Percentiles rank a stretch among this genome's conserved stretches.
Evolutionary conservation across 1,139 yeast species (phyloP).

Genomic region (Candida tunisiensis): DNA sequence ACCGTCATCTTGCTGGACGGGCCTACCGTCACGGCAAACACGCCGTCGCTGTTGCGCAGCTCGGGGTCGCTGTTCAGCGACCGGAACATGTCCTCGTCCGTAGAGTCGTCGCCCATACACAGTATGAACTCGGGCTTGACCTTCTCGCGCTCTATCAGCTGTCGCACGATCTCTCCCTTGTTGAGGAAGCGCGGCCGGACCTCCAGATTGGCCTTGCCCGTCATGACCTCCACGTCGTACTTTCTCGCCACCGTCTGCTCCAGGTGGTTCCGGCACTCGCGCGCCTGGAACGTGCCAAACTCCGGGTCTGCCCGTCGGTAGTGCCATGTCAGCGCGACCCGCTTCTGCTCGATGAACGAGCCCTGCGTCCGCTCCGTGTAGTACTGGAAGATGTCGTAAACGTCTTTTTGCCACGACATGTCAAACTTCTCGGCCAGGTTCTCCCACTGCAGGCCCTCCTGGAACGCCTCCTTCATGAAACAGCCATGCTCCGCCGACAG

Average conservation of each 20-base stretch:
- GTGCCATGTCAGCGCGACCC: conserved; percentile 97
- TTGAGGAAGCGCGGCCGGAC: conserved; percentile 89
- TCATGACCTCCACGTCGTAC: conserved; percentile 91
- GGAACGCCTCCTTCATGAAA: conserved; percentile 48
- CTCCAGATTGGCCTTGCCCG: conserved; percentile 92
- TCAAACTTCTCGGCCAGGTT: conserved; percentile 71
- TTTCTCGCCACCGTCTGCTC: conserved; percentile 40
- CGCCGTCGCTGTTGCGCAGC: conserved; percentile 15
- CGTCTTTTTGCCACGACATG: conserved; percentile 88
- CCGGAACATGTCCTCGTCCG: conserved; percentile 95
- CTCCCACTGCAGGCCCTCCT: too few species aligned
- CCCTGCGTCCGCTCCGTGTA: conserved; percentile 89
- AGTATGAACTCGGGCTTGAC: conserved; percentile 66
- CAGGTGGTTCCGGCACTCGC: conserved; percentile 50
- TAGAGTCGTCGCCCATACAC: conserved; percentile 89
- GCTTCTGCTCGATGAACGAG: conserved; percentile 68
- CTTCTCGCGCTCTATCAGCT: conserved; percentile 35
- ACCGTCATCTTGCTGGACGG: conserved; percentile 82
- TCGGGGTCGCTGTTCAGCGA: conserved; percentile 39
- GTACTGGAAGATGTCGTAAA: conserved; percentile 50
- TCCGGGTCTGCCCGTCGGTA: conserved; percentile 91
- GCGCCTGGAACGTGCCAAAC: conserved; percentile 75
- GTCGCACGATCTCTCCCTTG: conserved; percentile 89
- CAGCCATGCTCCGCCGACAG: conserved; percentile 97
- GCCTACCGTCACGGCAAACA: conserved; percentile 87